Evolutionary conservation across 2,329 filamentous ascomycete genomes (phyloP), one percentile per base, ranked within the genome.

Genomic region (Ascocoryne sarcoides): DNA sequence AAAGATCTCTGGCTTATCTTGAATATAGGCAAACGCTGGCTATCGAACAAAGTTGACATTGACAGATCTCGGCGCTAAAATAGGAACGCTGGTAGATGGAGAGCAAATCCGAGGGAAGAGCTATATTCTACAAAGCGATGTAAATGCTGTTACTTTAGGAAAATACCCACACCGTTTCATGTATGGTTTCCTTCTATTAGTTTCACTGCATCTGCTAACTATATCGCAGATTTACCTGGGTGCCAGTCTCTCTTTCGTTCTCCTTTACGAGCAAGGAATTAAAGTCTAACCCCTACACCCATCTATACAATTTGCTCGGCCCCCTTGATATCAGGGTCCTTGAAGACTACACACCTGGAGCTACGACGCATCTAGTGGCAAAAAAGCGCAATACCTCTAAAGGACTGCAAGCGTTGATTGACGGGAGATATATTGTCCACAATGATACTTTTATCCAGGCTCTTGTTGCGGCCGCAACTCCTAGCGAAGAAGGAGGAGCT

Each of bases 371-470:
- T 61, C 83, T 94, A 9, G 79, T 96, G 23, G 80, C 86, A 5
- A 84, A 79, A 60, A 95, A 94, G 63, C 75, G 92, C 35, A 98
- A 96, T 60, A 90, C 87, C 0, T 75, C 89, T 0, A 88, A 87
- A 50, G 86, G 85, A 0, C 69, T 98, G 2, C 87, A 93, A 57
- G 90, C 86, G 2, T 68, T 98, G 8, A 80, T 95, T 28, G 84
- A 88, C 53, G 87, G 76, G 10, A 82, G 75, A 60, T 76, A 79
- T 51, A 80, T 96, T 31, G 87, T 96, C 9, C 40, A 56, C 3
- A 70, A 75, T 40, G 70, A 75, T 26, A 67, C 73, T 0, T 96
- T 84, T 51, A 68, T 95, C 10, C 77, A 88, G 47, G 82, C 82
- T 0, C 64, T 96, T 1, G 68, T 79, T 1, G 66, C 68, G 10